Percentiles rank a stretch among this genome's conserved stretches.
phyloP scores from a whole-genome alignment of 1,139 yeast genomes.

The Protomyces arabidopsidicola region DNA sequence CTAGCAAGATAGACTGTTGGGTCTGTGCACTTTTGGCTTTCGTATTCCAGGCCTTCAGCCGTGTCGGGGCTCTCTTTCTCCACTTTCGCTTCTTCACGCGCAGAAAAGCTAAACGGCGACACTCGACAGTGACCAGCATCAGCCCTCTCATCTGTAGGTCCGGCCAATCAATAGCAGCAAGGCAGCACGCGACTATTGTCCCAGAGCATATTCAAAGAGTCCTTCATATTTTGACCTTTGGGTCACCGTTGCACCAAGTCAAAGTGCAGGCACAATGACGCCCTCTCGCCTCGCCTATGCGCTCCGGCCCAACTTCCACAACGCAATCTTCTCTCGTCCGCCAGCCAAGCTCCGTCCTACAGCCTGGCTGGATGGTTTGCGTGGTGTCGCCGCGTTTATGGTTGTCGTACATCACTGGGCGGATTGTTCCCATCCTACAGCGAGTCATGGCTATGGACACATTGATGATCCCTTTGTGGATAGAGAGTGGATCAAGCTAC shows the following conservation, averaged over 20 bases:
- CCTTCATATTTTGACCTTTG: too few relatives aligned
- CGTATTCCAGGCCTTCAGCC: too few relatives aligned
- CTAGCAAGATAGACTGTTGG: too few relatives aligned
- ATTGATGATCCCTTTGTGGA: constrained; percentile 13
- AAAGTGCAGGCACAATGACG: background rate
- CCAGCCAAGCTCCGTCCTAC: constrained; percentile 12
- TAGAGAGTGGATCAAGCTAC: constrained; percentile 6
- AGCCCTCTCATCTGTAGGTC: too few relatives aligned
- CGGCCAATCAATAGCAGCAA: too few relatives aligned
- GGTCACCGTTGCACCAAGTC: background rate
- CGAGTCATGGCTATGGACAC: constrained; percentile 18
- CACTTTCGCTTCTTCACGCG: too few relatives aligned
- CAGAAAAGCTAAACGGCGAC: too few relatives aligned
- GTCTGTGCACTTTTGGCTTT: too few relatives aligned
- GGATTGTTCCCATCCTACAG: constrained; percentile 13
- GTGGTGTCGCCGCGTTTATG: constrained; percentile 22
- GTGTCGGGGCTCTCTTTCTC: too few relatives aligned
- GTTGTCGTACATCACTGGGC: constrained; percentile 25
- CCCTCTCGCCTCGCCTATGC: background rate
- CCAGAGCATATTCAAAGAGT: too few relatives aligned
- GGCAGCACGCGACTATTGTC: too few relatives aligned
- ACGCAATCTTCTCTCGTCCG: background rate
- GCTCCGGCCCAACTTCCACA: background rate
- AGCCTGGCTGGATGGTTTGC: constrained; percentile 14
- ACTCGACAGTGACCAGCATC: too few relatives aligned